phyloP scores from a whole-genome alignment of 495 filamentous ascomycete species.

The Schizothecium vesticola region DNA sequence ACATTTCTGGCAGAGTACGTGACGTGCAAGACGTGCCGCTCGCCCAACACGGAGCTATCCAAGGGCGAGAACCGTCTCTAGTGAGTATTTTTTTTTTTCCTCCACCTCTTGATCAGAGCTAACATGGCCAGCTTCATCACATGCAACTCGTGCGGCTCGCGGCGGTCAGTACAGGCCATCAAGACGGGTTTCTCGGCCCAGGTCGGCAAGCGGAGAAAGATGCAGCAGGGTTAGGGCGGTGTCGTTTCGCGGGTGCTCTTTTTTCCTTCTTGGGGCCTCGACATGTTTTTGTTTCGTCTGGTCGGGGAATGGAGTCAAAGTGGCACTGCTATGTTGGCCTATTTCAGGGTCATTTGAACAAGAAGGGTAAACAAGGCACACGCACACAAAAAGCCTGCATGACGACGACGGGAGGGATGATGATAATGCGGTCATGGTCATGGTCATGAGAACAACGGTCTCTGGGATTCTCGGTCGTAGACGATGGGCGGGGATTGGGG shows the following conservation, averaged over 20 bases:
- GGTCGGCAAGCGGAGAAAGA: slow-evolving; percentile 87
- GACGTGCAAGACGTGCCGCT: slow-evolving; percentile 94
- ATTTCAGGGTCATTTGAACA: slow-evolving; percentile 7
- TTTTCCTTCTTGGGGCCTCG: neutral
- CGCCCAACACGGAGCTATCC: slow-evolving; percentile 90
- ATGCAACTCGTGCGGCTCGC: slow-evolving; percentile 71
- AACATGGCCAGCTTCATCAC: slow-evolving; percentile 37
- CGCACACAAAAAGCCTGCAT: neutral
- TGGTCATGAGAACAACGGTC: neutral
- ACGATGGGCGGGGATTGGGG: neutral
- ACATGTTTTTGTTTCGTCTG: neutral
- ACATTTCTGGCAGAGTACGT: slow-evolving; percentile 76
- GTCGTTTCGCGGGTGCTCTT: slow-evolving; percentile 11
- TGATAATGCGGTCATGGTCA: neutral
- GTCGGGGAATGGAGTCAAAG: slow-evolving; percentile 15
- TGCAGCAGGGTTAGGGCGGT: slow-evolving; percentile 34
- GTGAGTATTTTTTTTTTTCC: slow-evolving; percentile 12
- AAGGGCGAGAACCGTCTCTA: slow-evolving; percentile 94
- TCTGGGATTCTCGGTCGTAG: neutral
- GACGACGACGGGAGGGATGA: neutral
- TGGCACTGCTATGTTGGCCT: slow-evolving; percentile 9
- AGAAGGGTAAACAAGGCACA: neutral
- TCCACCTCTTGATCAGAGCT: slow-evolving; percentile 49
- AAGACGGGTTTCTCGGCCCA: slow-evolving; percentile 99
- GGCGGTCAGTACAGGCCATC: slow-evolving; percentile 91